These are phyloP conservation scores for Colletotrichum gloeosporioides DNA, from an alignment of 2,329 filamentous ascomycete species.

Conservation along the genomic window DNA sequence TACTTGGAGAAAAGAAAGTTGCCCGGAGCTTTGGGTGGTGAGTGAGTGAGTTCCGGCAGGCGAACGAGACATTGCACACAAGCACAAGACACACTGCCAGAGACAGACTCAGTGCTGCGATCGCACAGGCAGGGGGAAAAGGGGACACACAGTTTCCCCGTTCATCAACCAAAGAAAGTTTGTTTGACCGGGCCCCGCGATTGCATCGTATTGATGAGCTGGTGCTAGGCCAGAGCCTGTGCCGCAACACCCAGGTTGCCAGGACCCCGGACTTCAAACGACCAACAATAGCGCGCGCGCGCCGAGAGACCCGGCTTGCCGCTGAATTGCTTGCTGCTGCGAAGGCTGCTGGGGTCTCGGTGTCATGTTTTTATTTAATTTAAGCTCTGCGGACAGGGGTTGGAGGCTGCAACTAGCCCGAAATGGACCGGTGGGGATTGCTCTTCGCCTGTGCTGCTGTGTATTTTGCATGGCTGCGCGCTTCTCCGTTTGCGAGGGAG, in stretches of 20 bases:
- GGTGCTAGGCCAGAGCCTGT: conserved; percentile 7
- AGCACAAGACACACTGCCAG: neutral
- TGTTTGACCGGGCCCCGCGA: neutral
- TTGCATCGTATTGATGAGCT: conserved; percentile 3
- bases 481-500: neutral
- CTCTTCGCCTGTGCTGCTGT: neutral
- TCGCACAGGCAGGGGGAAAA: neutral
- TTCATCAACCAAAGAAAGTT: neutral
- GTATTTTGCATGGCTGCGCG: neutral
- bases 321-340: neutral
- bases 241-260: neutral
- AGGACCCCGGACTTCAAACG: neutral
- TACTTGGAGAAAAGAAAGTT: neutral
- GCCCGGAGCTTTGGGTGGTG: neutral
- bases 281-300: neutral
- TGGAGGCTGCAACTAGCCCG: neutral
- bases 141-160: neutral
- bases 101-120: neutral
- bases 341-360: neutral
- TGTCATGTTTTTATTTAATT: conserved; percentile 6
- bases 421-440: neutral
- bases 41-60: neutral
- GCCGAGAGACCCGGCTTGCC: neutral
- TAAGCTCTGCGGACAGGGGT: neutral
- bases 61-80: neutral